Evolutionary conservation across 1,284 basidiomycete genomes (phyloP), one percentile per base, ranked within the genome.

Genomic region (Pascua guehoae): DNA sequence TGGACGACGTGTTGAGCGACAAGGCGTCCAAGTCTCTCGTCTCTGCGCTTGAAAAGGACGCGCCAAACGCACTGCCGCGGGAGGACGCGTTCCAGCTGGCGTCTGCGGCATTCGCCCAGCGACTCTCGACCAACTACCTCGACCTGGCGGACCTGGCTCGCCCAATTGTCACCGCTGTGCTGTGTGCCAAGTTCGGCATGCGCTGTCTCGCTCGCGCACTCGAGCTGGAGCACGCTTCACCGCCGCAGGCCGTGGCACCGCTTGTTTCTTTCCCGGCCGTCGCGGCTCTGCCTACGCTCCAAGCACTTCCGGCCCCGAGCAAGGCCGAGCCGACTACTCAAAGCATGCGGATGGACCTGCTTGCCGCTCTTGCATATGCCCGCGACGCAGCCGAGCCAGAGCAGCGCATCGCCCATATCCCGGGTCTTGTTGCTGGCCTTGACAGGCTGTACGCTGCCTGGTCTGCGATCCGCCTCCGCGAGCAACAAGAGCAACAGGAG

Each of bases 361-460:
- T 88, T 42, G 77, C 69, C 12, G 66, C 89, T 14, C 76, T 84
- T 0, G 82, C 84, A 0, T 73, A 84, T 41, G 78, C 79, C 4
- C 74, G 80, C 36, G 79, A 85, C 53, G 74, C 70, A n/a, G 63
- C 72, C 18, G 50, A 53, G 74, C 12, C 63, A 5, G 60, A 62
- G 41, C 53, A 58, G 41, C 51, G 59, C 32, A 32, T 51, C 5
- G 43, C 48, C 14, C 60, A 66, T 49, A 46, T 65, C 5, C 56
- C 56, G 0, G 54, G 63, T 10, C 24, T 90, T 15, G 79, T 83
- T 46, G 68, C 69, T 4, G 72, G 82, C 9, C 93, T 91, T 67
- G 87, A 91, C 56, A 85, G 88, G 65, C 80, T 87, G 1, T 83
- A 86, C 56, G 82, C 85, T 17, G 81, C 95, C 9, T 98, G 94